These are phyloP conservation scores for Syncephalis plumigaleata DNA, from an alignment of 371 early-diverging fungal species.

Conservation along the genomic window DNA sequence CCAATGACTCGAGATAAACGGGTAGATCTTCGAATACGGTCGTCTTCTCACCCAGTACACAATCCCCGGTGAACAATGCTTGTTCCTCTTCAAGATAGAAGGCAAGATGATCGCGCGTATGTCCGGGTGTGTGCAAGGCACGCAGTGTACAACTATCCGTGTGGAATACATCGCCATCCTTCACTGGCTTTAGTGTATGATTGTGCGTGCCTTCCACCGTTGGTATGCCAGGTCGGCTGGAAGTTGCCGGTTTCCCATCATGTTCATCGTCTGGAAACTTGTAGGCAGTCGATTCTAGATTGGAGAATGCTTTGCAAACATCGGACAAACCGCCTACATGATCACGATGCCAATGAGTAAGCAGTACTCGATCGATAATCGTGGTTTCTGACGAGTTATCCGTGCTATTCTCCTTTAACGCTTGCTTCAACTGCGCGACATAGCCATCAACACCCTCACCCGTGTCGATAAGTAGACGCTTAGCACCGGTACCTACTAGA, in stretches of 20 bases:
- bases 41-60: constrained; percentile 69
- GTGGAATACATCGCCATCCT: constrained; percentile 31
- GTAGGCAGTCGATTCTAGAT: constrained; percentile 9
- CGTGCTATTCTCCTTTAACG: constrained; percentile 21
- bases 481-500: constrained; percentile 54
- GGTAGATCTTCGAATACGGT: constrained; percentile 59
- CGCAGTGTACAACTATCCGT: constrained; percentile 18
- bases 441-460: constrained; percentile 67
- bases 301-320: constrained; percentile 8
- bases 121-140: constrained; percentile 68
- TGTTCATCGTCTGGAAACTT: constrained; percentile 1
- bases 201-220: constrained; percentile 6
- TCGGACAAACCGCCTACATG: constrained; percentile 55
- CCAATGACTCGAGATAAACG: constrained; percentile 43
- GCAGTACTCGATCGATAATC: constrained; percentile 35
- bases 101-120: constrained; percentile 59
- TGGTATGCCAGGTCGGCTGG: constrained; percentile 12
- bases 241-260: constrained; percentile 6
- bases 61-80: constrained; percentile 64
- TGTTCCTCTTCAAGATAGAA: constrained; percentile 54
- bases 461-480: constrained; percentile 58
- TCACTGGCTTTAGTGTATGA: constrained; percentile 5
- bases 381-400: background rate
- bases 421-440: constrained; percentile 20
- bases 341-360: constrained; percentile 72